Conservation (phyloP, 306 rosid genomes). For the Psophocarpus tetragonolobus region DNA sequence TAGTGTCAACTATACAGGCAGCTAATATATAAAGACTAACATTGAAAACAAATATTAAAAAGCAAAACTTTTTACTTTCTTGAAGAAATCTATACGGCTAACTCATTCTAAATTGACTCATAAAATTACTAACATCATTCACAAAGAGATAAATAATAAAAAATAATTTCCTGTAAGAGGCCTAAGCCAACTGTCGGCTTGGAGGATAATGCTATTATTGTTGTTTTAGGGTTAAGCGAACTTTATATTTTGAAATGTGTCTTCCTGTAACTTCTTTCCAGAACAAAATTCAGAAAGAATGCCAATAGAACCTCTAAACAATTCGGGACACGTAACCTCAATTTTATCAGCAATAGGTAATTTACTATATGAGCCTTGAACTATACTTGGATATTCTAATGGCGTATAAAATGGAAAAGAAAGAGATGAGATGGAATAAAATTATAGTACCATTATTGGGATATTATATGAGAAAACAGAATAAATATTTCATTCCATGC, state of each 20-base stretch:
- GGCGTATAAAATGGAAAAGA: neutral
- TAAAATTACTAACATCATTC: neutral
- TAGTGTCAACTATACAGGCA: neutral
- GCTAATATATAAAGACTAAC: neutral
- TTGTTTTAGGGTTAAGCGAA: neutral
- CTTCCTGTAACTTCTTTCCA: neutral
- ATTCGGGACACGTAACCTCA: neutral
- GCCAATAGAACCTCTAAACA: neutral
- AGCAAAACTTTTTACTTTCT: neutral
- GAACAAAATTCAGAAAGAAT: neutral
- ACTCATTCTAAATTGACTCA: conserved; percentile 12
- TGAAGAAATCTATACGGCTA: neutral
- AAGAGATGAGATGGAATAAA: neutral
- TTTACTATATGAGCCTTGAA: neutral
- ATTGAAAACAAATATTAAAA: neutral
- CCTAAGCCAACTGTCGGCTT: neutral
- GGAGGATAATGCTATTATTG: neutral
- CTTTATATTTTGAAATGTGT: neutral
- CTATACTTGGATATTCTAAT: neutral
- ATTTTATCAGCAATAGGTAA: neutral
- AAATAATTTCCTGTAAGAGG: neutral
- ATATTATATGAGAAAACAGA: neutral
- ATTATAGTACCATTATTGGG: neutral
- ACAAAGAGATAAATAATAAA: neutral
- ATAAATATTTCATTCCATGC: neutral